Percentiles rank a stretch among this genome's conserved stretches.
Evolutionary conservation across 768 basidiomycete species (phyloP).

Genomic region (Aureoboletus auriporus): DNA sequence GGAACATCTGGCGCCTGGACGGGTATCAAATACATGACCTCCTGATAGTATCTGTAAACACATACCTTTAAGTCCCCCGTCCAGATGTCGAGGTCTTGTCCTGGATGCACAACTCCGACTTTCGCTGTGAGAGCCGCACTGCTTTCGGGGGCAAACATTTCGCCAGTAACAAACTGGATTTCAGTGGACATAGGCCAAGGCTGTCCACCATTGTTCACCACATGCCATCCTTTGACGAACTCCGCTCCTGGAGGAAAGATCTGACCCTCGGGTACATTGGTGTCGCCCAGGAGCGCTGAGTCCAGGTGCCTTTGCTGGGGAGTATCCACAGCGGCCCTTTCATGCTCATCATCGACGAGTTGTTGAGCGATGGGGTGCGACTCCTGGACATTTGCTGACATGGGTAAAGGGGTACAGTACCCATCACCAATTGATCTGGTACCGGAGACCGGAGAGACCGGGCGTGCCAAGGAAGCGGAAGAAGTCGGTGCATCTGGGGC

Average conservation of each 20-base stretch:
- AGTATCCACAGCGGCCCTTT: neutral
- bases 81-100: conserved; percentile 59
- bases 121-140: conserved; percentile 32
- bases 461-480: conserved; percentile 1
- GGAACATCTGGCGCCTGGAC: conserved; percentile 65
- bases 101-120: conserved; percentile 56
- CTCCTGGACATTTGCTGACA: conserved; percentile 2
- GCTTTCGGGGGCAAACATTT: conserved; percentile 43
- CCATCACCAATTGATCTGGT: conserved; percentile 31
- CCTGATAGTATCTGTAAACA: neutral
- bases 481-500: conserved; percentile 20
- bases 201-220: conserved; percentile 58
- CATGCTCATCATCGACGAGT: neutral
- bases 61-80: conserved; percentile 72
- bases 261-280: conserved; percentile 73
- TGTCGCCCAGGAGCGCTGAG: conserved; percentile 60
- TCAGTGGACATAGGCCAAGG: conserved; percentile 71
- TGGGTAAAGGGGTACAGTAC: conserved; percentile 18
- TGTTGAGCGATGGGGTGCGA: neutral
- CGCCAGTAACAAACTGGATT: conserved; percentile 69
- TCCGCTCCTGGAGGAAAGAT: conserved; percentile 78
- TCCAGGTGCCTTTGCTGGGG: conserved; percentile 27
- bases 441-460: conserved; percentile 3
- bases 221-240: conserved; percentile 80
- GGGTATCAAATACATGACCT: conserved; percentile 1